Base-by-base conservation (phyloP, 345 rosid genomes). In the Camelina sativa region DNA sequence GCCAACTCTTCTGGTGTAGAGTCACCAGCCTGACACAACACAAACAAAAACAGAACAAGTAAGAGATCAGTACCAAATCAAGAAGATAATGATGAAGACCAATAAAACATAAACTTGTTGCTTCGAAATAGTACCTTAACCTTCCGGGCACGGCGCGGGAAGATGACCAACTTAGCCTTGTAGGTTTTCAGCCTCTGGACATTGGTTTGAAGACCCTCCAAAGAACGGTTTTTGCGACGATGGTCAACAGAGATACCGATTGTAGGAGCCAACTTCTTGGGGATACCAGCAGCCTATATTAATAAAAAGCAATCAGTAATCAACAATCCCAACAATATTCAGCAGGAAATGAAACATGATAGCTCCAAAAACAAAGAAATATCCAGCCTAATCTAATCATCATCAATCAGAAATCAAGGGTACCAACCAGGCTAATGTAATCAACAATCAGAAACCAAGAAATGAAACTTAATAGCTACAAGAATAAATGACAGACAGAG, bases 111-210 rank as follows among this genome's bases (percentile, higher is more conserved):
- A 37, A 12, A 10, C 16, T 9, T 38, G 32, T 7, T 38, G 25
- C 4, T 38, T n/a, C 2, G 11, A 59, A 57, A 0, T 2, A 19
- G 7, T 84, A 88, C 96, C 96, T 90, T 90, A 59, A 76, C 67
- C 78, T 86, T 90, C 50, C 86, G 84, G 23, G 91, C 83, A 40
- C 89, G 86, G 61, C 93, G 88, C 30, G 96, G 96, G 93, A 90
- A 90, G 75, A 90, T 86, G 17, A 88, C 93, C 80, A 90, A 67
- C 79, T 90, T 90, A 47, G 93, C 89, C 87, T 88, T 90, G 91
- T 88, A 90, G 28, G 93, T 90, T 80, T 90, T 90, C 63, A 90
- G 81, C 88, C 96, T 86, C 86, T 90, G 93, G 71, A 86, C 85
- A 82, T 90, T 90, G 54, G 83, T 62, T 43, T 87, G 96, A 41